Base-by-base conservation (phyloP, 2,329 filamentous ascomycete species). In the Malbranchea zuffiana region DNA sequence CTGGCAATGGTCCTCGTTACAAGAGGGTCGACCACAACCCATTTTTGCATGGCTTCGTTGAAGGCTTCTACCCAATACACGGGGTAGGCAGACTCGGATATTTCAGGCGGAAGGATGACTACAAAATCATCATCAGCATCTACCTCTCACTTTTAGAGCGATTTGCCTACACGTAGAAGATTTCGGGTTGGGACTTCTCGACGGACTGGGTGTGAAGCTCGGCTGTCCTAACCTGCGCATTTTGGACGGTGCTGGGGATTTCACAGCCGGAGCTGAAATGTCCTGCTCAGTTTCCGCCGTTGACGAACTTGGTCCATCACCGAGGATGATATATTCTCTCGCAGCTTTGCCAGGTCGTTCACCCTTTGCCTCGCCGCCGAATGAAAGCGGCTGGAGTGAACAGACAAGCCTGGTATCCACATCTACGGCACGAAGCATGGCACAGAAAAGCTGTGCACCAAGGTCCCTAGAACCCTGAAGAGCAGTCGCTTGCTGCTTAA, bases 51-150 rank as follows among this genome's bases (percentile, higher is more conserved):
- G 0, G 82, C 81, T 36, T 77, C 68, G 45, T 95, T 87, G 46
- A 94, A 82, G 3, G 84, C 79, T 61, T 98, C 90, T 1, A 95
- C 80, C 90, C 90, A 98, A 54, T 86, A 96, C 3, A 96, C 71
- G 0, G 90, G 90, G 50, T 80, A 83, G 0, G 74, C 59, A 0
- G 85, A 87, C 51, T 88, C 39, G 8, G 37, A 16, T 11, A 21
- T 21, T 17, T 19, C 26, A 25, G 36, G 29, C 11, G 35, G 32
- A 19, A 26, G 35, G 10, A 17, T 30, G 3, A 15, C 35, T 33
- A 13, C 4, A 23, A 21, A 26, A 11, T n/a, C n/a, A 25, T 7
- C 7, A n/a, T 7, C 7, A 25, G 23, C 23, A 25, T 7, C 7
- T 25, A 7, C 23, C n/a, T 25, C n/a, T 25, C 7, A 25, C 23